A percentile compares a stretch with the other conserved stretches of the same genome.
Evolutionary conservation across 1,139 yeast species (phyloP).

Genomic region (Kazachstania sp.): DNA sequence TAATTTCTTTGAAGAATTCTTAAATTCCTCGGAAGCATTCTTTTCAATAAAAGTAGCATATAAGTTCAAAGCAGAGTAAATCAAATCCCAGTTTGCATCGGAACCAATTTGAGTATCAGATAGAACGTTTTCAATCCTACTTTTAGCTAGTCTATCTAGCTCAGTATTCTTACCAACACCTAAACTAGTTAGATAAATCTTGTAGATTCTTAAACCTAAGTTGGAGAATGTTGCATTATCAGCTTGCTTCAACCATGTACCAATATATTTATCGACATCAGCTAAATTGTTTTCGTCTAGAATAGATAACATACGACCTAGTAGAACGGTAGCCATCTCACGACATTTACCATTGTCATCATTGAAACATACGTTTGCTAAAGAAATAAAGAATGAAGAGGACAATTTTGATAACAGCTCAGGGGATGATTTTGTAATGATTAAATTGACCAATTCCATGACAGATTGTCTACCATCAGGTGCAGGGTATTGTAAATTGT

Average conservation of each 20-base stretch:
- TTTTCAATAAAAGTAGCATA: conserved; percentile 32
- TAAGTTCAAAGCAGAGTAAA: conserved; percentile 58
- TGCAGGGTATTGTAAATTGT: conserved; percentile 77
- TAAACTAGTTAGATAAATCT: conserved; percentile 47
- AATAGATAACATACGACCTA: conserved; percentile 48
- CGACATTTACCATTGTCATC: conserved; percentile 80
- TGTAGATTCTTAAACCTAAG: conserved; percentile 72
- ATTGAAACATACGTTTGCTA: conserved; percentile 67
- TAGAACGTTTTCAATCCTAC: conserved; percentile 36
- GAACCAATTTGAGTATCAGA: conserved; percentile 33
- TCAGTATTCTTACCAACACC: conserved; percentile 37
- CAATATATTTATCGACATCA: conserved; percentile 49
- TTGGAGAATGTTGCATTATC: conserved; percentile 50
- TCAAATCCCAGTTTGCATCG: conserved; percentile 57
- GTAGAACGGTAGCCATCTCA: conserved; percentile 67
- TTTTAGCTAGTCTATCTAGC: conserved; percentile 37
- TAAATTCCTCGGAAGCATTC: conserved; percentile 33
- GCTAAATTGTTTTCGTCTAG: conserved; percentile 38
- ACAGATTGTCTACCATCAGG: conserved; percentile 85
- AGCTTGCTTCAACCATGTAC: conserved; percentile 60
- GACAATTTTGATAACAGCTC: conserved; percentile 56
- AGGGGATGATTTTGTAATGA: conserved; percentile 58
- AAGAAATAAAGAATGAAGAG: conserved; percentile 71
- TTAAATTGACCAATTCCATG: conserved; percentile 71
- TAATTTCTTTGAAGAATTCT: conserved; percentile 26